Evolutionary conservation across 2,329 filamentous ascomycete species (phyloP).

Genomic region (Pyrenophora tritici-repentis): DNA sequence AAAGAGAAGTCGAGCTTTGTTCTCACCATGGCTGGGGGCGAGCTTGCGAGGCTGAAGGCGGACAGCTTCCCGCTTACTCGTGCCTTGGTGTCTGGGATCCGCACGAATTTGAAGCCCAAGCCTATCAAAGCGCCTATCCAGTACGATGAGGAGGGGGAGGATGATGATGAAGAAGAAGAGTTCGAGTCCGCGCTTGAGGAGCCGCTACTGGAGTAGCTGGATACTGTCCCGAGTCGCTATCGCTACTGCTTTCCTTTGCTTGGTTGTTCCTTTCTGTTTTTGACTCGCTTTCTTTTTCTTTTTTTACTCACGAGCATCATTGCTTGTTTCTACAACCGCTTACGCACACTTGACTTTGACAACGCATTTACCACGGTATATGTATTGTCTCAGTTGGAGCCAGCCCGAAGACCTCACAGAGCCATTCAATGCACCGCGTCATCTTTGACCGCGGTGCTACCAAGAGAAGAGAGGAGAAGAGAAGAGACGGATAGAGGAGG

Average conservation of each 20-base stretch:
- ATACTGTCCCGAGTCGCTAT: too few species aligned
- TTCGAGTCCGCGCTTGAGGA: slow-evolving; percentile 15
- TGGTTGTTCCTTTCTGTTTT: too few species aligned
- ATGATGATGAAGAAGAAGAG: slow-evolving; percentile 30
- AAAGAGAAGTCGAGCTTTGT: slow-evolving; percentile 36
- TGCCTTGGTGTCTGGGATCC: slow-evolving; percentile 27
- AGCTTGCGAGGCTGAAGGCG: slow-evolving; percentile 48
- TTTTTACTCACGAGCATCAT: too few species aligned
- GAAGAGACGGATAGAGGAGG: not conserved
- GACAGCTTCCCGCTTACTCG: slow-evolving; percentile 9
- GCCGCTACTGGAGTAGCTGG: not conserved
- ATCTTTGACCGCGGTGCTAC: not conserved
- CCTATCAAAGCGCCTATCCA: slow-evolving; percentile 27
- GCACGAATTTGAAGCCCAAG: slow-evolving; percentile 39
- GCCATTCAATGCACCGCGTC: slow-evolving; percentile 14
- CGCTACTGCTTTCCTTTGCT: too few species aligned
- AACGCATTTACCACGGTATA: not conserved
- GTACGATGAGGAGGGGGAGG: slow-evolving; percentile 12
- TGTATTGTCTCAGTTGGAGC: not conserved
- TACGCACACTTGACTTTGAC: too few species aligned
- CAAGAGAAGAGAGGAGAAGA: slow-evolving; percentile 8
- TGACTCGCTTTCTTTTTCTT: too few species aligned
- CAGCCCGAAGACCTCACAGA: slow-evolving; percentile 8
- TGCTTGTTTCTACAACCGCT: too few species aligned
- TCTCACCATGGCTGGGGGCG: slow-evolving; percentile 48